Evolutionary conservation across 139 green algal species (phyloP).

Genomic region (Chlorella sp.): DNA sequence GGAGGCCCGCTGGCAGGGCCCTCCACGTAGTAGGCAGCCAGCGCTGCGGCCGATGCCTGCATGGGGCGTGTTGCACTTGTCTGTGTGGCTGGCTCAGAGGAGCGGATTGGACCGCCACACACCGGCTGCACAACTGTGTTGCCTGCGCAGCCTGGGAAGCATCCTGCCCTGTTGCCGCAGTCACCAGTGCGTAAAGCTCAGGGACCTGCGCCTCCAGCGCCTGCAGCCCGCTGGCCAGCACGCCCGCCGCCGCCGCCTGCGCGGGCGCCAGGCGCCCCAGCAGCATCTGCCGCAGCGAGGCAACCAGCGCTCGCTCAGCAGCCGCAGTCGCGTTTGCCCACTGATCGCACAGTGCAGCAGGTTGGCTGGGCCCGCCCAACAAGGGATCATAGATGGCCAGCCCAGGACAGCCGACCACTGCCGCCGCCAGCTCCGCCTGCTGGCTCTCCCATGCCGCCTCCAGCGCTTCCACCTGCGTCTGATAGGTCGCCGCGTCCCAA

Average conservation of each 20-base stretch:
- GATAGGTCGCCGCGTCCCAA: not conserved
- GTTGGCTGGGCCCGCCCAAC: not conserved
- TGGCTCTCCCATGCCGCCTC: not conserved
- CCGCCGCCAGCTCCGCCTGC: not conserved
- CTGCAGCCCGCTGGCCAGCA: not conserved
- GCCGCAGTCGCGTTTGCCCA: not conserved
- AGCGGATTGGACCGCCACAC: too few relatives aligned
- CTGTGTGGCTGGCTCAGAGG: too few relatives aligned
- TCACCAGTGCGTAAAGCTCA: constrained; percentile 10
- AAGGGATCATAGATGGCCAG: not conserved
- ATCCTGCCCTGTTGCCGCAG: constrained; percentile 7
- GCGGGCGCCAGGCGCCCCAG: not conserved
- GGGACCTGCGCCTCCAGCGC: not conserved
- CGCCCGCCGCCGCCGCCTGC: not conserved
- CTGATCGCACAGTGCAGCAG: not conserved
- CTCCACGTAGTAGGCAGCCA: constrained; percentile 23
- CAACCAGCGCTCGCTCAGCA: not conserved
- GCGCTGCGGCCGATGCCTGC: not conserved
- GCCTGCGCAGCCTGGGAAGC: not conserved
- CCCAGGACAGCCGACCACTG: not conserved
- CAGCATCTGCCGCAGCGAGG: not conserved
- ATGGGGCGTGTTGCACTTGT: too few relatives aligned
- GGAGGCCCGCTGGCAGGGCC: constrained; percentile 8
- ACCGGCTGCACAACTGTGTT: too few relatives aligned
- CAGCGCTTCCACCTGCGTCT: not conserved